A percentile compares a stretch with the other conserved stretches of the same genome.
phyloP scores from a whole-genome alignment of 345 rosid species.

The Aquilaria malaccensis region DNA sequence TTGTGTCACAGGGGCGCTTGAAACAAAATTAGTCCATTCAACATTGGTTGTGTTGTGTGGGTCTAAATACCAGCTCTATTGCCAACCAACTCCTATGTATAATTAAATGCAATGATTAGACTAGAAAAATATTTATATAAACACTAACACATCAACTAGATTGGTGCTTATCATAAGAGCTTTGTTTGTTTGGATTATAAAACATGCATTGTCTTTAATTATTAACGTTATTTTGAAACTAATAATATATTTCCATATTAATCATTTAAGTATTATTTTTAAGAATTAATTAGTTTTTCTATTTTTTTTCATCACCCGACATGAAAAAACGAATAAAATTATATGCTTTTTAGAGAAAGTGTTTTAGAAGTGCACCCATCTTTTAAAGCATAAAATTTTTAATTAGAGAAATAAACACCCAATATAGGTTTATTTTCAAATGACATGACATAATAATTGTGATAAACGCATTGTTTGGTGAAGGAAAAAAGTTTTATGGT shows the following conservation, averaged over 20 bases:
- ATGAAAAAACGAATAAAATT: too few species aligned
- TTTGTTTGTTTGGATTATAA: slow-evolving; percentile 31
- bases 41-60: neutral
- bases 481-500: too few species aligned
- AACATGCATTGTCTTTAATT: neutral
- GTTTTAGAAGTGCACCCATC: too few species aligned
- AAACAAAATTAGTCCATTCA: slow-evolving; percentile 13
- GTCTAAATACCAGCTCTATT: slow-evolving; percentile 4
- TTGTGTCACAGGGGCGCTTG: neutral
- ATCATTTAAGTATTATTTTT: too few species aligned
- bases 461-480: too few species aligned
- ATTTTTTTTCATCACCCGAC: too few species aligned
- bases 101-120: slow-evolving; percentile 12
- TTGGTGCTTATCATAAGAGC: neutral
- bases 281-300: too few species aligned
- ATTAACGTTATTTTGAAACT: slow-evolving; percentile 5
- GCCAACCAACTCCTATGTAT: slow-evolving; percentile 12
- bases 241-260: neutral
- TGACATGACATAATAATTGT: too few species aligned
- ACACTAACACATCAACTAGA: neutral
- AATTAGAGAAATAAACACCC: too few species aligned
- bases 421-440: too few species aligned
- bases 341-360: too few species aligned
- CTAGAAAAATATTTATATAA: neutral
- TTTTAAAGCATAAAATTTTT: too few species aligned